Conservation (phyloP, 352 stramenopile genomes). For the Pythium folliculosum region DNA sequence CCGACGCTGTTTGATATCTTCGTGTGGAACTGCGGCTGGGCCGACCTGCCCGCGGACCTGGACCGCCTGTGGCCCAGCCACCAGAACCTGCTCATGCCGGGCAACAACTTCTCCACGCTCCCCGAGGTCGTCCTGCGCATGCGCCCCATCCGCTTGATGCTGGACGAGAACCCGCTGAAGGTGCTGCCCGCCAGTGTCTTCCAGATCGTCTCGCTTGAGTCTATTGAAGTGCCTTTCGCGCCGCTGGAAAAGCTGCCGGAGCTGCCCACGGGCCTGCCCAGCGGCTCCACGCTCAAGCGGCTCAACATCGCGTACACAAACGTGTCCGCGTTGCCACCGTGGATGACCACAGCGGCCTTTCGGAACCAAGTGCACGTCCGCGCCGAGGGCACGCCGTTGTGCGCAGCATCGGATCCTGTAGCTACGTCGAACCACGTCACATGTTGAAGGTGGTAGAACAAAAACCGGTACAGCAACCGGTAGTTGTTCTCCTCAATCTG, state of each 20-base stretch:
- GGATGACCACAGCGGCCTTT: constrained; percentile 21
- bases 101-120: constrained; percentile 9
- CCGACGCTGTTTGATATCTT: constrained; percentile 17
- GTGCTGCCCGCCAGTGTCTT: constrained; percentile 12
- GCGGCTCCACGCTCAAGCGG: constrained; percentile 3
- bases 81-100: constrained; percentile 19
- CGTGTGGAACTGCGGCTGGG: constrained; percentile 11
- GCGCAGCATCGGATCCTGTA: not conserved
- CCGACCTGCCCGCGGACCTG: constrained; percentile 9
- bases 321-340: constrained; percentile 13
- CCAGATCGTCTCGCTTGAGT: constrained; percentile 15
- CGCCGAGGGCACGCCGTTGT: constrained; percentile 19
- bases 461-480: not conserved
- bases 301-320: constrained; percentile 19
- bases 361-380: constrained; percentile 5
- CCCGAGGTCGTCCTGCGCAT: constrained; percentile 10
- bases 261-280: not conserved
- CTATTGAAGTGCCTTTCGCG: constrained; percentile 8
- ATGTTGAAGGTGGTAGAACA: not conserved
- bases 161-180: constrained; percentile 17
- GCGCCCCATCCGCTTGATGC: constrained; percentile 20
- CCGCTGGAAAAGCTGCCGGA: constrained; percentile 13
- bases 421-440: not conserved
- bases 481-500: not conserved
- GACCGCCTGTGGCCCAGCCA: constrained; percentile 1